A percentile compares a stretch with the other conserved stretches of the same genome.
These are phyloP conservation scores for Smittium culicis DNA, from an alignment of 371 early-diverging fungal genomes.

Conservation along the genomic window DNA sequence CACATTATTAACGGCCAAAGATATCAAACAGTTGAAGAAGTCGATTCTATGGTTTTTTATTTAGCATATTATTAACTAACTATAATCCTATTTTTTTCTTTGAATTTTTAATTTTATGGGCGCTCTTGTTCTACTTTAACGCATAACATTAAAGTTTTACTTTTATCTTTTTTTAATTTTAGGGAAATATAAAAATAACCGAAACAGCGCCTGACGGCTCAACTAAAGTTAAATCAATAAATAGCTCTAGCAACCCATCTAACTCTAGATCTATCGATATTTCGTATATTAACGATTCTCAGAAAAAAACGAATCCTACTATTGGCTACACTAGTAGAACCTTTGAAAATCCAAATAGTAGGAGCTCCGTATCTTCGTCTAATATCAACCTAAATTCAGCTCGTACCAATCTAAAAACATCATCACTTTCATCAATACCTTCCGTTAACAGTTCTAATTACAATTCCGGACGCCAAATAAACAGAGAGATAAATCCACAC, in stretches of 20 bases:
- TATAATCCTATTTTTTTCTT: background rate
- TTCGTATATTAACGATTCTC: no score
- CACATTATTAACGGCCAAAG: slow-evolving; percentile 5
- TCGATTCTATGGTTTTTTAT: slow-evolving; percentile 9
- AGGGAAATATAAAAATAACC: background rate
- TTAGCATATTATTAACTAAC: background rate
- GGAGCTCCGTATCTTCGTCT: no score
- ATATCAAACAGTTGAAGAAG: slow-evolving; percentile 11
- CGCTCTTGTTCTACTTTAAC: background rate
- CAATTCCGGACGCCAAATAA: no score
- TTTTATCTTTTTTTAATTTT: background rate
- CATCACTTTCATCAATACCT: no score
- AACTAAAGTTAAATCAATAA: background rate
- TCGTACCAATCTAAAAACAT: no score
- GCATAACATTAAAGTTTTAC: background rate
- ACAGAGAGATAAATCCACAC: no score
- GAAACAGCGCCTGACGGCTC: background rate
- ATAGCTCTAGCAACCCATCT: background rate
- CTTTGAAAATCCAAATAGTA: no score
- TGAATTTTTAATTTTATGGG: slow-evolving; percentile 2
- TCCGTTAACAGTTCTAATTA: no score
- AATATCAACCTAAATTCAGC: no score
- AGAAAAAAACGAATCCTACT: no score
- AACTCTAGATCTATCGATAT: slow-evolving; percentile 1
- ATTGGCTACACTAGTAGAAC: no score